Evolutionary conservation across 306 rosid genomes (phyloP), one percentile per base, ranked within the genome.

Genomic region (Erythrophleum fordii): DNA sequence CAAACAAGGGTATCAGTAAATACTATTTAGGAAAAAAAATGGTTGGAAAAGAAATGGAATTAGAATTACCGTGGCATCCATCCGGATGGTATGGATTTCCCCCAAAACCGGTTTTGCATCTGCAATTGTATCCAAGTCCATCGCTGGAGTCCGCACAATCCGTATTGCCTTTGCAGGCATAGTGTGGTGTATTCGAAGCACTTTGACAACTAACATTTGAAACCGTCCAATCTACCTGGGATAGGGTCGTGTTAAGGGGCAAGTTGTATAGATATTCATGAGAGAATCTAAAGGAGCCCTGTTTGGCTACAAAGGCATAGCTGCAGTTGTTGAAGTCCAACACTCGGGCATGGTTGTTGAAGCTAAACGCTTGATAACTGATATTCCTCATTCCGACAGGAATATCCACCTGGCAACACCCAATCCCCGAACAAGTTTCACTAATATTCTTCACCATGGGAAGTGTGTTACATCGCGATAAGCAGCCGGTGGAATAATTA

Each of bases 201-300:
- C 6, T 3, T 0, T 26, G 8, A 44, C 91, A 83, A 5, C 73
- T 59, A 1, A 37, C 25, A 13, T 59, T 72, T 16, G 78, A 78
- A 51, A 86, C 45, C 8, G 79, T 62, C 91, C 91, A 88, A 44
- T 86, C 84, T 2, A 86, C 29, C 28, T 81, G 85, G 4, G 25
- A 1, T 0, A 80, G 83, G 22, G 34, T 46, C n/a, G 0, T 1
- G 1, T 62, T 0, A 11, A 4, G 2, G 4, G 2, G 45, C 2
- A 68, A 62, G 1, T 68, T 16, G 0, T 5, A 17, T 5, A 85
- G 69, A 71, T 71, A 44, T 6, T 0, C 0, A 1, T 4, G 0
- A 6, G 69, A n/a, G 84, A 88, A 88, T 29, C 69, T 76, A 61
- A 84, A 88, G 68, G 49, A 60, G 5, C 66, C 45, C 14, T 39